Evolutionary conservation across 2,329 filamentous ascomycete genomes (phyloP).

Genomic region (Colletotrichum higginsianum): DNA sequence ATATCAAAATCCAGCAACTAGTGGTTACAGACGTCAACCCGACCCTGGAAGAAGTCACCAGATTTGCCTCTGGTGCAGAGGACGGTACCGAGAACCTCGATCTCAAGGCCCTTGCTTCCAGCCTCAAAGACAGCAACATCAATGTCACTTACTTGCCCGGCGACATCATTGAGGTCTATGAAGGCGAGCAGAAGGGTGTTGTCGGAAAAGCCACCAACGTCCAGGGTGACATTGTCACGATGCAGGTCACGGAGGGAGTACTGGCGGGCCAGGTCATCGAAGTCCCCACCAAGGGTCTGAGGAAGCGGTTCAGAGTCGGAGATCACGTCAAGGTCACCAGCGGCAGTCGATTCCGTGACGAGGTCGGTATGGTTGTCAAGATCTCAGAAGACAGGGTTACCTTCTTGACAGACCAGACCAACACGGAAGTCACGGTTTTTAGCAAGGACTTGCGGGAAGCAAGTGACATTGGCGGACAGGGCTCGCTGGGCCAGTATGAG

Average conservation of each 20-base stretch:
- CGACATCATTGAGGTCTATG: slow-evolving; percentile 96
- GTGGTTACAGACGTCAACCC: slow-evolving; percentile 93
- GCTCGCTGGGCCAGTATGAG: slow-evolving; percentile 88
- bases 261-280: slow-evolving; percentile 89
- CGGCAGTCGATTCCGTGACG: slow-evolving; percentile 92
- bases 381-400: slow-evolving; percentile 95
- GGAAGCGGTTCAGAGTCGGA: slow-evolving; percentile 92
- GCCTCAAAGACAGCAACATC: slow-evolving; percentile 85
- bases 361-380: slow-evolving; percentile 97
- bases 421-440: slow-evolving; percentile 96
- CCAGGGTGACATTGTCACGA: slow-evolving; percentile 91
- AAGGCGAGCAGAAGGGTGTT: slow-evolving; percentile 94
- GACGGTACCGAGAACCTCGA: slow-evolving; percentile 96
- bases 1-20: slow-evolving; percentile 90
- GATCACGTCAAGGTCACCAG: slow-evolving; percentile 99
- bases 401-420: slow-evolving; percentile 91
- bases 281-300: slow-evolving; percentile 90
- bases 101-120: slow-evolving; percentile 89
- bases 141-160: slow-evolving; percentile 91
- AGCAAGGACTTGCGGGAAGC: slow-evolving; percentile 97
- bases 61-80: slow-evolving; percentile 88
- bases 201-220: slow-evolving; percentile 89
- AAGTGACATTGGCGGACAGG: slow-evolving; percentile 89
- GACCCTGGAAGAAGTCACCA: slow-evolving; percentile 94
- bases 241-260: slow-evolving; percentile 87